These are phyloP conservation scores for Rehmannia glutinosa DNA, from an alignment of 257 asterid species.

Conservation along the genomic window DNA sequence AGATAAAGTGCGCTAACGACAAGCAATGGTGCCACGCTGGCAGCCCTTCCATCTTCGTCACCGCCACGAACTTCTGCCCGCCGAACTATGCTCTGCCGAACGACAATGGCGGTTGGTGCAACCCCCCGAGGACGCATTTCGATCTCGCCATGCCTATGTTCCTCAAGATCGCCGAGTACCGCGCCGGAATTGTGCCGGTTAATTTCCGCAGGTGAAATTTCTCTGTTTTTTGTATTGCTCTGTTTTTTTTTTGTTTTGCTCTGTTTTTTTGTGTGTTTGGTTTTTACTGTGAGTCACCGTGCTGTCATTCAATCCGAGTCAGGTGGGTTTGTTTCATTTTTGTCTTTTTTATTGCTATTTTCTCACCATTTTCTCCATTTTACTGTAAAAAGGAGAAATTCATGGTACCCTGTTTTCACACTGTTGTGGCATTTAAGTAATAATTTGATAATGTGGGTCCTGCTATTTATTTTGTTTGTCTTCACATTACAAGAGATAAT, in stretches of 20 bases:
- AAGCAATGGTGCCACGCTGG: constrained; percentile 62
- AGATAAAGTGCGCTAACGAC: constrained; percentile 61
- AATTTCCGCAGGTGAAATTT: constrained; percentile 51
- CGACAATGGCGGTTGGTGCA: constrained; percentile 94
- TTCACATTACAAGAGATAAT: no score
- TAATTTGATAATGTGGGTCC: no score
- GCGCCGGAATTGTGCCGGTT: constrained; percentile 92
- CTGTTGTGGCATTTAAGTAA: no score
- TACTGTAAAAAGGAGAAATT: no score
- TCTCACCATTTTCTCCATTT: no score
- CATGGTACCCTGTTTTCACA: no score
- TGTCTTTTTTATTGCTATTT: no score
- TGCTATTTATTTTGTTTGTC: no score
- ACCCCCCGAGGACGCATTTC: constrained; percentile 87
- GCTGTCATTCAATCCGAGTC: background rate
- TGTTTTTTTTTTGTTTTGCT: background rate
- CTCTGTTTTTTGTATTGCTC: background rate
- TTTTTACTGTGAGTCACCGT: background rate
- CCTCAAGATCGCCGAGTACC: constrained; percentile 77
- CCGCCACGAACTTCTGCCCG: constrained; percentile 90
- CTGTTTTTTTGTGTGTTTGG: constrained; percentile 3
- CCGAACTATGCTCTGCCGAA: constrained; percentile 71
- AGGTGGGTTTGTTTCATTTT: no score
- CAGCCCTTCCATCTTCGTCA: constrained; percentile 66
- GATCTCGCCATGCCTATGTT: constrained; percentile 99